These are phyloP conservation scores for Salvia sclarea DNA, from an alignment of 305 asterid species.

Conservation along the genomic window DNA sequence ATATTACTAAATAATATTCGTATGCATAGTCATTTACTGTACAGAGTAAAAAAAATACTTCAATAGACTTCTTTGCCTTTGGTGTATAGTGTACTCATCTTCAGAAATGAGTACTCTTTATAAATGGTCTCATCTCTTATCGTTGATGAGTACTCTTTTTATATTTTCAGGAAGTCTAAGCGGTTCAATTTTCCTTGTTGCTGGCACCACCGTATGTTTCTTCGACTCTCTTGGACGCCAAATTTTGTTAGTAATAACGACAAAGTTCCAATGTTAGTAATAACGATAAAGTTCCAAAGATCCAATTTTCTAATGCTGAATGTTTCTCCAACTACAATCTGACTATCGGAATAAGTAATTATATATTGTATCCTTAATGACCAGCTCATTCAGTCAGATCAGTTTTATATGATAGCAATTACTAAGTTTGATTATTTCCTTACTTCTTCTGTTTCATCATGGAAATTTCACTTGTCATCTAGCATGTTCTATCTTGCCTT, in stretches of 20 bases:
- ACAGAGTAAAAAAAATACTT: not conserved
- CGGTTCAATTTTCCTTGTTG: slow-evolving; percentile 82
- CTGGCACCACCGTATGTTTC: slow-evolving; percentile 88
- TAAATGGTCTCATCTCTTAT: slow-evolving; percentile 11
- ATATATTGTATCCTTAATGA: not conserved
- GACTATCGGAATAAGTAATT: not conserved
- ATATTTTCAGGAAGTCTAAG: slow-evolving; percentile 74
- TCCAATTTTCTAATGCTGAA: too few species aligned
- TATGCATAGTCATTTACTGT: not conserved
- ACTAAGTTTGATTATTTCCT: not conserved
- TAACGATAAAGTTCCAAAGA: too few species aligned
- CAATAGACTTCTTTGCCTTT: slow-evolving; percentile 1
- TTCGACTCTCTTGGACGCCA: slow-evolving; percentile 21
- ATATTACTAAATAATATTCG: not conserved
- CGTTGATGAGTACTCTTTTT: slow-evolving; percentile 30
- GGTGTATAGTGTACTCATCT: slow-evolving; percentile 28
- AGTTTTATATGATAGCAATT: not conserved
- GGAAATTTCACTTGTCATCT: not conserved
- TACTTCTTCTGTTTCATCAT: not conserved
- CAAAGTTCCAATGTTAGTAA: slow-evolving; percentile 4
- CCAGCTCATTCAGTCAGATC: slow-evolving; percentile 2
- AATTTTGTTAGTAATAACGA: slow-evolving; percentile 12
- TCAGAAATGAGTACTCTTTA: slow-evolving; percentile 17
- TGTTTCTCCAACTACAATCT: too few species aligned
- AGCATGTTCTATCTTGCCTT: not conserved